Evolutionary conservation across 2,329 filamentous ascomycete genomes (phyloP), one percentile per base, ranked within the genome.

Genomic region (Aspergillus tanneri): DNA sequence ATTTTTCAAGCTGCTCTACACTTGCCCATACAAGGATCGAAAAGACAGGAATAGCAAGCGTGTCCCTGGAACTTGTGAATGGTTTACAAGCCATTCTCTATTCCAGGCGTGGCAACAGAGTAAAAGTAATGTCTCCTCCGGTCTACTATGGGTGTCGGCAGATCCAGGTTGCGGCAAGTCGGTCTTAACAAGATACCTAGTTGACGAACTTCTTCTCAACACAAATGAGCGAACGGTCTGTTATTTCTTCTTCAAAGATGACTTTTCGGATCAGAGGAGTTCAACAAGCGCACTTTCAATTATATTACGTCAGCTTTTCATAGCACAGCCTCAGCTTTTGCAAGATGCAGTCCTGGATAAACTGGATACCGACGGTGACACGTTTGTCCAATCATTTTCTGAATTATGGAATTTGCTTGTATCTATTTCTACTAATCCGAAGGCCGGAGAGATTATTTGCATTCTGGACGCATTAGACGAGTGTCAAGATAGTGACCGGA

Each of bases 221-320:
- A 35, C 18, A 0, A 10, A 7, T 8, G 11, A 23, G 3, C 30
- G 43, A 16, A 42, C 39, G 35, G 36, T 46, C 8, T 50, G 44
- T 22, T 75, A 74, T 43, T 77, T 74, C 58, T 76, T 76, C 54
- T 76, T 75, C 61, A 74, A 74, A 27, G 71, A 74, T n/a, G 61
- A 64, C 41, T 66, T 65, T 21, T 52, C 63, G 3, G 64, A 72
- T 19, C 70, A 74, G 35, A 67, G 48, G 12, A 64, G 41, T 7
- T 23, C 53, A 3, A 52, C 49, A 12, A 51, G 16, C 22, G 72
- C 72, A 11, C 35, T 76, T 0, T 62, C 63, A 19, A 64, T 60
- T 16, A 54, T 75, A 0, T 25, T 76, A 5, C 67, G 65, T 12
- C 72, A 75, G 25, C 46, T 76, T 2, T 67, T 75, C 40, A 34